phyloP scores from a whole-genome alignment of 164 flowering plant genomes.

The Saururus chinensis region DNA sequence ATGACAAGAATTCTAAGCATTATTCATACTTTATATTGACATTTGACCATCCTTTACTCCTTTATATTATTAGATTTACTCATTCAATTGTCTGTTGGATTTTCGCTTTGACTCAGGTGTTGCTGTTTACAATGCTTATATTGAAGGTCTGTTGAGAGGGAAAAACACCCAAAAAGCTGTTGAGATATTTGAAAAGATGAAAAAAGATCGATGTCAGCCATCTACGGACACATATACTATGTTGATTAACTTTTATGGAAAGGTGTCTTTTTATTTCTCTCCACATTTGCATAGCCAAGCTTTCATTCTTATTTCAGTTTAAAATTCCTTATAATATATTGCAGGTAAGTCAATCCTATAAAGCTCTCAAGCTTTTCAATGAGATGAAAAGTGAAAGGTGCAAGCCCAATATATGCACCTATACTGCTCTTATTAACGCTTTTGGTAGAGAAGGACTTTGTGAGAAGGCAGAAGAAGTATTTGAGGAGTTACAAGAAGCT shows the following conservation, averaged over 20 bases:
- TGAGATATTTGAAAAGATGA: conserved; percentile 73
- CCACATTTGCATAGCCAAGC: not conserved
- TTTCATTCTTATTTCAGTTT: not conserved
- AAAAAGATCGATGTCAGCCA: conserved; percentile 56
- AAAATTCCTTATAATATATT: conserved; percentile 2
- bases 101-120: conserved; percentile 37
- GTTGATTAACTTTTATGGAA: conserved; percentile 83
- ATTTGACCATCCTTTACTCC: too few relatives aligned
- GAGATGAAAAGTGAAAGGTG: conserved; percentile 63
- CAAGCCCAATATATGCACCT: conserved; percentile 78
- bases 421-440: conserved; percentile 79
- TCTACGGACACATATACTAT: conserved; percentile 67
- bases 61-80: too few relatives aligned
- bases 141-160: conserved; percentile 66
- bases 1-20: too few relatives aligned
- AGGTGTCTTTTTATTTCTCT: conserved; percentile 23
- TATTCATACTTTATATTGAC: too few relatives aligned
- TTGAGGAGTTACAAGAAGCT: conserved; percentile 78
- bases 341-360: conserved; percentile 55
- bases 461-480: conserved; percentile 87
- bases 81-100: not conserved
- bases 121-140: conserved; percentile 70
- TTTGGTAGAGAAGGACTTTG: conserved; percentile 87
- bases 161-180: conserved; percentile 48
- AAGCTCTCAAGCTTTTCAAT: conserved; percentile 67